phyloP scores from a whole-genome alignment of 2,329 filamentous ascomycete species.

The Zymoseptoria crescenta region DNA sequence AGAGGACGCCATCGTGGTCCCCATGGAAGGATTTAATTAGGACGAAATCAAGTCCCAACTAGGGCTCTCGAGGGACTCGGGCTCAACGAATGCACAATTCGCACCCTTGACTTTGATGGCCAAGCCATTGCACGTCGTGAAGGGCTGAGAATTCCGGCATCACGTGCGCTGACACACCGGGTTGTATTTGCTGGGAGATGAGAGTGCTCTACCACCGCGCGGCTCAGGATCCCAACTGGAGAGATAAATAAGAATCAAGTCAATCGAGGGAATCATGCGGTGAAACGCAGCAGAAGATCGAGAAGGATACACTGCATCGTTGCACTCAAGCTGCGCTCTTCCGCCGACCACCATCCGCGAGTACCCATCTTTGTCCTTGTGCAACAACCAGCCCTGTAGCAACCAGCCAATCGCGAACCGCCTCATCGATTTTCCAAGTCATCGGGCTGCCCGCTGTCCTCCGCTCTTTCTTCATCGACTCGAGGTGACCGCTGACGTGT shows the following conservation, averaged over 20 bases:
- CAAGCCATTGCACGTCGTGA: background rate
- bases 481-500: conserved; percentile 75
- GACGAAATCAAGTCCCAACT: background rate
- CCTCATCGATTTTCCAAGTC: conserved; percentile 31
- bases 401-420: conserved; percentile 34
- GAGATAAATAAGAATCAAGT: background rate
- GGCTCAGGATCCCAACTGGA: no score
- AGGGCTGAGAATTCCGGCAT: background rate
- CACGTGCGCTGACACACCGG: background rate
- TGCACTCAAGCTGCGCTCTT: background rate
- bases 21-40: background rate
- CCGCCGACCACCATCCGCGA: background rate
- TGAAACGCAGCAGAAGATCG: background rate
- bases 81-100: background rate
- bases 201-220: background rate
- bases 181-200: background rate
- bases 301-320: background rate
- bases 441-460: conserved; percentile 22
- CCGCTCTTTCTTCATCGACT: conserved; percentile 43
- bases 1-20: background rate
- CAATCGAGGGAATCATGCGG: background rate
- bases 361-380: background rate
- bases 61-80: background rate
- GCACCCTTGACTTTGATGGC: background rate
- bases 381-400: conserved; percentile 31